A percentile compares a stretch with the other conserved stretches of the same genome.
Evolutionary conservation across 768 basidiomycete genomes (phyloP).

Genomic region (Rubroboletus satanas): DNA sequence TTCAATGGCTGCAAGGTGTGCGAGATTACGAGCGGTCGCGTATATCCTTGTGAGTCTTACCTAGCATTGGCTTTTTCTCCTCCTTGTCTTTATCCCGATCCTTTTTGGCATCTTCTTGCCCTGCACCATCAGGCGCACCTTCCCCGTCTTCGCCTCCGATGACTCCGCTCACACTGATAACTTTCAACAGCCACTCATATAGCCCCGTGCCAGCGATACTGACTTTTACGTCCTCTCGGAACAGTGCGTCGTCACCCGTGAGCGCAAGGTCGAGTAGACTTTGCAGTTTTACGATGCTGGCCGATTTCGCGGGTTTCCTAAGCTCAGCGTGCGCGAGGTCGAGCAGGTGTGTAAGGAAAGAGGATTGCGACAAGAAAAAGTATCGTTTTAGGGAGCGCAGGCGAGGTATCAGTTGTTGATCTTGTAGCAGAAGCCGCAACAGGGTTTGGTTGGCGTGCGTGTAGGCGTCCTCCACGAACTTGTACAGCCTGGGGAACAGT

Average conservation of each 20-base stretch:
- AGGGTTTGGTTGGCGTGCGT: constrained; percentile 90
- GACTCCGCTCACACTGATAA: constrained; percentile 80
- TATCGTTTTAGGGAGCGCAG: constrained; percentile 93
- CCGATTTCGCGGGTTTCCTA: constrained; percentile 76
- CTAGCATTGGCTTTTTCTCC: constrained; percentile 76
- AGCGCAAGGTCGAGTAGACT: constrained; percentile 88
- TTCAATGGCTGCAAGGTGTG: constrained; percentile 66
- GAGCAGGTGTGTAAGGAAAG: constrained; percentile 89
- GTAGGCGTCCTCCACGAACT: constrained; percentile 88
- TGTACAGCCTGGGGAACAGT: constrained; percentile 64
- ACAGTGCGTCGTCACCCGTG: constrained; percentile 67
- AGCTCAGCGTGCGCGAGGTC: constrained; percentile 85
- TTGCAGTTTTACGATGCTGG: constrained; percentile 87
- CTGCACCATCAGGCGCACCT: constrained; percentile 36
- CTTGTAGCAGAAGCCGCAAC: constrained; percentile 78
- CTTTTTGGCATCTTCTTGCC: constrained; percentile 50
- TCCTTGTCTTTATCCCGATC: constrained; percentile 64
- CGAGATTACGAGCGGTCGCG: neutral
- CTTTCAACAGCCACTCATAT: constrained; percentile 91
- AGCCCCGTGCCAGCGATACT: constrained; percentile 79
- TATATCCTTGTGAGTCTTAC: constrained; percentile 33
- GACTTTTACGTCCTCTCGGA: constrained; percentile 88
- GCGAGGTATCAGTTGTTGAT: constrained; percentile 87
- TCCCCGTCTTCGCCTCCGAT: constrained; percentile 59
- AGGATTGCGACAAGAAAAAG: constrained; percentile 97